Evolutionary conservation across 2,329 filamentous ascomycete species (phyloP).

Genomic region (Hypocrella siamensis): DNA sequence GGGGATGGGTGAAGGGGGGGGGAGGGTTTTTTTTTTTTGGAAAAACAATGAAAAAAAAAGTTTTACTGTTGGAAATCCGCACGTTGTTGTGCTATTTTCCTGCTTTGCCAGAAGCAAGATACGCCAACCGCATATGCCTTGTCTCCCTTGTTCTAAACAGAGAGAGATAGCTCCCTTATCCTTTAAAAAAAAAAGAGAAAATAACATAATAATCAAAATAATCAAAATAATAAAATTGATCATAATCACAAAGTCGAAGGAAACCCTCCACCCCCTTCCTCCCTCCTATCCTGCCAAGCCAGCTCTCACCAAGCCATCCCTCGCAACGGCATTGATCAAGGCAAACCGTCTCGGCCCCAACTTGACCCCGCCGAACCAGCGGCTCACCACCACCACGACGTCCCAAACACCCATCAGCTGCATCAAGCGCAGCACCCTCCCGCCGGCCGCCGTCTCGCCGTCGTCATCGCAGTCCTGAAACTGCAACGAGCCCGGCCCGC

Average conservation of each 20-base stretch:
- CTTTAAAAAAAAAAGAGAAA: not conserved
- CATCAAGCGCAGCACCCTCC: conserved; percentile 73
- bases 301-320: conserved; percentile 69
- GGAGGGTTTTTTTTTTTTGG: no score
- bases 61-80: no score
- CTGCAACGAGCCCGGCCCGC: conserved; percentile 21
- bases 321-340: conserved; percentile 72
- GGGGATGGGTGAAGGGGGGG: no score
- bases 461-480: conserved; percentile 94
- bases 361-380: conserved; percentile 90
- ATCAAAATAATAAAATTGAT: no score
- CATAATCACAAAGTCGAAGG: no score
- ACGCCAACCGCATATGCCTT: no score
- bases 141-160: no score
- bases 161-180: not conserved
- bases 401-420: conserved; percentile 92
- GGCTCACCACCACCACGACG: conserved; percentile 77
- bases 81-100: no score
- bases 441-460: conserved; percentile 83
- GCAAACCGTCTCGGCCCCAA: conserved; percentile 81
- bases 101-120: no score
- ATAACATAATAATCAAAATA: no score
- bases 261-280: conserved; percentile 11
- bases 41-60: no score
- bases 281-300: conserved; percentile 44